phyloP scores from a whole-genome alignment of 2,329 filamentous ascomycete species.

The Penicillium brasilianum region DNA sequence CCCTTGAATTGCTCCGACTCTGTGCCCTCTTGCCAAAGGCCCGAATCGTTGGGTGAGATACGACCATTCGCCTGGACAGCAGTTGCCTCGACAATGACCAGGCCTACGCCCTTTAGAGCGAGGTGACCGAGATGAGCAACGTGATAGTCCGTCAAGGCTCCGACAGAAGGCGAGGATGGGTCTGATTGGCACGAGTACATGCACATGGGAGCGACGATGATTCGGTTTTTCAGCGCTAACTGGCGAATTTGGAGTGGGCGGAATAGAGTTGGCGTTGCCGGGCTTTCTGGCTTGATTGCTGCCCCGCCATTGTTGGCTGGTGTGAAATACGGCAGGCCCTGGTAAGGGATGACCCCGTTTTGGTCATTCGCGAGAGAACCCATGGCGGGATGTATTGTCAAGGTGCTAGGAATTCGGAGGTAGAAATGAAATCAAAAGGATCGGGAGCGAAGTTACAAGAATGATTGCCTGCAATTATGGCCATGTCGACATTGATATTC shows the following conservation, averaged over 20 bases:
- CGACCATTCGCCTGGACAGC: neutral
- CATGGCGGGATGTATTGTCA: neutral
- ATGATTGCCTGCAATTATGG: neutral
- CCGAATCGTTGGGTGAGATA: neutral
- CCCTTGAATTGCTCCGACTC: neutral
- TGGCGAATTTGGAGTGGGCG: neutral
- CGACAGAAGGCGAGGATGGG: neutral
- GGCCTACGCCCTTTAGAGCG: neutral
- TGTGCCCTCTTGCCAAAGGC: neutral
- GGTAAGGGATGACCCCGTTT: neutral
- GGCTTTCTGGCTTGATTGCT: neutral
- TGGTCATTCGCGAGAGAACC: neutral
- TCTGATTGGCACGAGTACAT: neutral
- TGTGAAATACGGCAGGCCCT: neutral
- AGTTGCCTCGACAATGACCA: neutral
- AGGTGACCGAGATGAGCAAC: neutral
- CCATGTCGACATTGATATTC: neutral
- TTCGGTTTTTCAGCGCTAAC: neutral
- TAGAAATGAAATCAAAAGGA: neutral
- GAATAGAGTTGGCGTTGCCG: neutral
- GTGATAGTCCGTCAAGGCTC: neutral
- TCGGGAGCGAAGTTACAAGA: neutral
- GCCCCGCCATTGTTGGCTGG: neutral
- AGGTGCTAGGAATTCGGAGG: neutral
- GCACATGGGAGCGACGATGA: neutral